phyloP scores from a whole-genome alignment of 2,329 filamentous ascomycete genomes.

The Rachicladosporium sp. region DNA sequence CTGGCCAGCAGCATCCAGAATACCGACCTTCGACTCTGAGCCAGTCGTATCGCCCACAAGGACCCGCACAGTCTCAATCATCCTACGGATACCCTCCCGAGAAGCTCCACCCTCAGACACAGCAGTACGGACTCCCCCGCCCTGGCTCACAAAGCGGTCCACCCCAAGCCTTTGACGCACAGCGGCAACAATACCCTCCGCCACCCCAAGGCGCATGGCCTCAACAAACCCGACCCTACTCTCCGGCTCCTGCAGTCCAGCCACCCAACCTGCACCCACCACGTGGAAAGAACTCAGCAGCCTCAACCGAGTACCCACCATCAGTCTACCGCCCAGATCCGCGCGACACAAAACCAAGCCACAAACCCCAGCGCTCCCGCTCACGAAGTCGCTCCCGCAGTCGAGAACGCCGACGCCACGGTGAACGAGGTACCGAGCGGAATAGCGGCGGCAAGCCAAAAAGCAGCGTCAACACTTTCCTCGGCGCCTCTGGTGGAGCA shows the following conservation, averaged over 20 bases:
- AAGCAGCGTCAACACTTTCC: conserved; percentile 26
- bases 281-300: neutral
- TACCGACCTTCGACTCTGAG: conserved; percentile 3
- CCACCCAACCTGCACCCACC: neutral
- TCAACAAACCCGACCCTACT: conserved; percentile 2
- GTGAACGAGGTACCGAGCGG: conserved; percentile 1
- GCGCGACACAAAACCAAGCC: neutral
- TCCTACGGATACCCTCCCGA: conserved; percentile 18
- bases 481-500: conserved; percentile 33
- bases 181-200: neutral
- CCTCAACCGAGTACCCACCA: neutral
- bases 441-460: conserved; percentile 9
- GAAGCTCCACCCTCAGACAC: conserved; percentile 7
- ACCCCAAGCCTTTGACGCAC: too few species aligned
- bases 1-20: neutral
- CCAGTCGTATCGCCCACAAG: conserved; percentile 4
- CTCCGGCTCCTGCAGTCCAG: neutral
- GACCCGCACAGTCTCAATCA: conserved; percentile 7
- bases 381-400: conserved; percentile 8
- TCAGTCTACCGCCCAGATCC: neutral
- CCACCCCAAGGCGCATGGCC: conserved; percentile 6
- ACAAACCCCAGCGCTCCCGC: conserved; percentile 7
- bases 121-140: neutral
- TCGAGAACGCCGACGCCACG: conserved; percentile 6
- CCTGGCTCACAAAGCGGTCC: neutral